These are phyloP conservation scores for Colletotrichum tamarilloi DNA, from an alignment of 2,329 filamentous ascomycete genomes.

Conservation along the genomic window DNA sequence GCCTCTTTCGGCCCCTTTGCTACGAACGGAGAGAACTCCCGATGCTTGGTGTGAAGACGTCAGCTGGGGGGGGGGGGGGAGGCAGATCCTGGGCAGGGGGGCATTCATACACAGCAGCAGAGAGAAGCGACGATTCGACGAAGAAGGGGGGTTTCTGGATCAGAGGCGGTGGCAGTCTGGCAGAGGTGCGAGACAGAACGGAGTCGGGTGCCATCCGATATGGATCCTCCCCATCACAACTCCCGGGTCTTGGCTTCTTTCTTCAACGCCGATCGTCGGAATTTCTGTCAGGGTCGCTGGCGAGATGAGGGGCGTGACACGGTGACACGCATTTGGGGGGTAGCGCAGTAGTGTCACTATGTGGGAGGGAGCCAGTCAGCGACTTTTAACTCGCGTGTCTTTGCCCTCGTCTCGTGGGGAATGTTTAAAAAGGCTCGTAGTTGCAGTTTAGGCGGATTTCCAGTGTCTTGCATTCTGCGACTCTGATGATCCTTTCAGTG, in stretches of 20 bases:
- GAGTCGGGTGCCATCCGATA: background rate
- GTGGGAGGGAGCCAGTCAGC: background rate
- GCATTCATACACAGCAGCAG: background rate
- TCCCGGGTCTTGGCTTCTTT: background rate
- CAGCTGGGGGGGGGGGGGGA: too few relatives aligned
- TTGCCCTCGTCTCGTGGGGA: background rate
- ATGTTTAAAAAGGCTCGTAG: background rate
- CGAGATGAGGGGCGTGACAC: background rate
- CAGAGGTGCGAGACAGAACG: background rate
- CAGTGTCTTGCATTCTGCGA: background rate
- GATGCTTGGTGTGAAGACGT: background rate
- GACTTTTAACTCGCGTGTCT: background rate
- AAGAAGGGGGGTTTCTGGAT: background rate
- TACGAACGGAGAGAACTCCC: background rate
- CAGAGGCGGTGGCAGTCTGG: background rate
- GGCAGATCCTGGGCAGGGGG: background rate
- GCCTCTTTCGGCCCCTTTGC: background rate
- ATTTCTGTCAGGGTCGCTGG: background rate
- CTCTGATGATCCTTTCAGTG: background rate
- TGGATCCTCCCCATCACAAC: background rate
- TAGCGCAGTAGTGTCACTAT: background rate
- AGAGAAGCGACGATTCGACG: background rate
- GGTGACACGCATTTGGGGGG: background rate
- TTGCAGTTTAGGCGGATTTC: background rate
- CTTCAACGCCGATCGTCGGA: background rate